Percentiles rank a stretch among this genome's conserved stretches.
Evolutionary conservation across 306 rosid genomes (phyloP).

Genomic region (Crataegus laevigata): DNA sequence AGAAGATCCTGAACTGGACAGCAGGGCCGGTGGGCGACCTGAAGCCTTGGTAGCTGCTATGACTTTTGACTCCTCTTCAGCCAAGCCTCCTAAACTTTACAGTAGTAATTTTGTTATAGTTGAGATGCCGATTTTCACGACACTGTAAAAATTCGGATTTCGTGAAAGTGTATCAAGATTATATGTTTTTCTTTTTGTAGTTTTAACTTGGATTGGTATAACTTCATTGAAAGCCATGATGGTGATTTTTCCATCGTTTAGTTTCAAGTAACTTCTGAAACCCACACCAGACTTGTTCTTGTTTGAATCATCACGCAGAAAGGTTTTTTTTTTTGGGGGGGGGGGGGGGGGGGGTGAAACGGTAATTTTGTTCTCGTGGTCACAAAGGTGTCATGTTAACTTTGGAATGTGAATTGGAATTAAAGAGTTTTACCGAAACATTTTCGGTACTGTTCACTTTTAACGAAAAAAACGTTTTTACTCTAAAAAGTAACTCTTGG

Average conservation of each 20-base stretch:
- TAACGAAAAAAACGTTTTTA: no score
- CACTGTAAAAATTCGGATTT: conserved; percentile 6
- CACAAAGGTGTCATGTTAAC: no score
- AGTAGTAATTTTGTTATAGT: conserved; percentile 1
- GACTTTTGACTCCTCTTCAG: background rate
- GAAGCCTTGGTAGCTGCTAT: conserved; percentile 1
- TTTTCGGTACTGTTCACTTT: no score
- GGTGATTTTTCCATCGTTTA: conserved; percentile 2
- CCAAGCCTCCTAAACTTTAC: background rate
- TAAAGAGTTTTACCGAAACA: no score
- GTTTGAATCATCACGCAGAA: no score
- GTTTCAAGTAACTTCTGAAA: background rate
- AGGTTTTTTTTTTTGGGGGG: no score
- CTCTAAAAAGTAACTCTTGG: no score
- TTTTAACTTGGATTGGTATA: background rate
- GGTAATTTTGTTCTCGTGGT: no score
- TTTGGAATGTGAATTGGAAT: no score
- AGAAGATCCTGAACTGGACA: conserved; percentile 83
- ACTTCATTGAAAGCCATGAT: background rate
- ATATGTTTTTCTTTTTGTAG: background rate
- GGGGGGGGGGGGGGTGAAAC: no score
- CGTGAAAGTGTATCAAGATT: background rate
- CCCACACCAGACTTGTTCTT: background rate
- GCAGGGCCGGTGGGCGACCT: conserved; percentile 84
- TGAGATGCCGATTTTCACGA: background rate